These are phyloP conservation scores for Karstenula rhodostoma DNA, from an alignment of 2,329 filamentous ascomycete species.

Conservation along the genomic window DNA sequence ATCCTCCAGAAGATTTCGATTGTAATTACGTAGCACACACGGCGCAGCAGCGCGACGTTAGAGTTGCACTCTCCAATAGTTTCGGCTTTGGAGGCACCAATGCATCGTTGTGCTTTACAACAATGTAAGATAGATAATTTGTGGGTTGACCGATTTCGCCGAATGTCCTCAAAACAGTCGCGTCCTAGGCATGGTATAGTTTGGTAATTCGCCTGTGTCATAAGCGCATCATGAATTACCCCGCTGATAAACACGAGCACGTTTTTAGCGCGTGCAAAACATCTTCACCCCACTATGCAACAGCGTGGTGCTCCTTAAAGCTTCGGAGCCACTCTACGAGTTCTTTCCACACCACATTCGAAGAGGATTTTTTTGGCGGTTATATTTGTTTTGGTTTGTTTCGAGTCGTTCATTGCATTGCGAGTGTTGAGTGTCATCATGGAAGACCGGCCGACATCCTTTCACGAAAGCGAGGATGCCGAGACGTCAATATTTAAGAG, in stretches of 20 bases:
- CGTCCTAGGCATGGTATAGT: not conserved
- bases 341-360: not conserved
- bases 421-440: conserved; percentile 17
- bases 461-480: conserved; percentile 18
- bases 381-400: not conserved
- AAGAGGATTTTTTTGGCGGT: not conserved
- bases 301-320: conserved; percentile 7
- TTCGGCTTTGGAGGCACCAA: conserved; percentile 99
- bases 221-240: conserved; percentile 27
- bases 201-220: conserved; percentile 26
- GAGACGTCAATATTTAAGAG: conserved; percentile 28
- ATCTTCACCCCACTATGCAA: conserved; percentile 18
- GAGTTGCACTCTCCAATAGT: conserved; percentile 87
- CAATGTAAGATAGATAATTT: conserved; percentile 35
- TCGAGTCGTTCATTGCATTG: not conserved
- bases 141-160: not conserved
- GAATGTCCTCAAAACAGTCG: not conserved
- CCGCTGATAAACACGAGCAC: conserved; percentile 18
- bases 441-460: conserved; percentile 22
- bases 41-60: conserved; percentile 74
- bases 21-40: conserved; percentile 85
- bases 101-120: conserved; percentile 82
- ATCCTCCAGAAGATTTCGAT: conserved; percentile 68
- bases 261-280: conserved; percentile 18
- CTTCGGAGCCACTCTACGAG: not conserved